Evolutionary conservation across 495 filamentous ascomycete genomes (phyloP).

Genomic region (Pyrenula aspistea): DNA sequence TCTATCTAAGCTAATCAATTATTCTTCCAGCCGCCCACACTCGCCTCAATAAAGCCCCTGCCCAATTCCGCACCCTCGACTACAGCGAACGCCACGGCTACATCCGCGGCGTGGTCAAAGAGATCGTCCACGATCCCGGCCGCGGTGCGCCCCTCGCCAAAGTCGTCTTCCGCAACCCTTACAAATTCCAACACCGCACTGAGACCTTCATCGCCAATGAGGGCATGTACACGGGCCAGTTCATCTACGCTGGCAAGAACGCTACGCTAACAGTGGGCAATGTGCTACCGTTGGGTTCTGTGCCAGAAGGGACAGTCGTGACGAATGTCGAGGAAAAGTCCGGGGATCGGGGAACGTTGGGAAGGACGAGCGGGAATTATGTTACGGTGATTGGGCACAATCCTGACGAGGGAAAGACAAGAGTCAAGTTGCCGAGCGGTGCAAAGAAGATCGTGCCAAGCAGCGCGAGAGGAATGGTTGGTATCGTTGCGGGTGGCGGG

Average conservation of each 20-base stretch:
- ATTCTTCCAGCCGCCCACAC: slow-evolving; percentile 59
- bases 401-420: slow-evolving; percentile 97
- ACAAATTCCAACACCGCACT: slow-evolving; percentile 79
- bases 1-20: slow-evolving; percentile 33
- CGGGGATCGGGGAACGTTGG: slow-evolving; percentile 91
- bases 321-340: slow-evolving; percentile 99
- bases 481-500: slow-evolving; percentile 98
- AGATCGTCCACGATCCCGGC: slow-evolving; percentile 98
- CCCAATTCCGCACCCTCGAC: slow-evolving; percentile 91
- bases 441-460: slow-evolving; percentile 98
- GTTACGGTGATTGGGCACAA: slow-evolving; percentile 98
- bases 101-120: slow-evolving; percentile 91
- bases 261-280: slow-evolving; percentile 92
- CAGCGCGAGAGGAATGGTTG: slow-evolving; percentile 92
- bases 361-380: slow-evolving; percentile 97
- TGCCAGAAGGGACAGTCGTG: slow-evolving; percentile 97
- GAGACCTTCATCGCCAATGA: slow-evolving; percentile 99
- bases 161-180: slow-evolving; percentile 88
- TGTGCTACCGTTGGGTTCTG: slow-evolving; percentile 80
- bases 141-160: slow-evolving; percentile 95
- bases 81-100: slow-evolving; percentile 95
- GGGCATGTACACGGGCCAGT: slow-evolving; percentile 99
- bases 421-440: slow-evolving; percentile 96
- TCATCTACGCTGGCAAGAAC: slow-evolving; percentile 99
- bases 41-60: slow-evolving; percentile 81